These are phyloP conservation scores for Capniomyces stellatus DNA, from an alignment of 371 early-diverging fungal species.

Conservation along the genomic window DNA sequence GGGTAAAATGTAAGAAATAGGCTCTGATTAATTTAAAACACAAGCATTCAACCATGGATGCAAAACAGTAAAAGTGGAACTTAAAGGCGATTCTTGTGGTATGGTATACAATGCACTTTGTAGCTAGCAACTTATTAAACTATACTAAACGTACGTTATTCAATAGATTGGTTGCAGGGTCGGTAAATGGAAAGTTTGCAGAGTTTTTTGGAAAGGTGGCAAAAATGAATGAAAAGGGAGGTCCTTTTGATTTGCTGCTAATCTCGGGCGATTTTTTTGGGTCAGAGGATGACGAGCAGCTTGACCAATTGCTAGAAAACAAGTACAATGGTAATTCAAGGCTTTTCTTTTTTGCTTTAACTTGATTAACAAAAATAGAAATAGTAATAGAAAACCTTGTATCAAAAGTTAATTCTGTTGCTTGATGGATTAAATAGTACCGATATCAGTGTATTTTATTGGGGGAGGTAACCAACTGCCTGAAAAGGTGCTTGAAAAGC, in stretches of 20 bases:
- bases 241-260: slow-evolving; percentile 66
- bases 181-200: slow-evolving; percentile 41
- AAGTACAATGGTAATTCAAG: too few relatives aligned
- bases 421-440: slow-evolving; percentile 40
- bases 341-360: too few relatives aligned
- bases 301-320: too few relatives aligned
- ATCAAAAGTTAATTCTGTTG: slow-evolving; percentile 21
- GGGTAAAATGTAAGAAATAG: too few relatives aligned
- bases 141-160: not conserved
- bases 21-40: too few relatives aligned
- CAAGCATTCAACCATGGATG: too few relatives aligned
- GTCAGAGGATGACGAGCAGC: slow-evolving; percentile 19
- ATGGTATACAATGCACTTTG: too few relatives aligned
- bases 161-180: slow-evolving; percentile 38
- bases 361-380: too few relatives aligned
- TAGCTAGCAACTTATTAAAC: too few relatives aligned
- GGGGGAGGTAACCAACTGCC: slow-evolving; percentile 43
- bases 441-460: slow-evolving; percentile 58
- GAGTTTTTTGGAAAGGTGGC: slow-evolving; percentile 45
- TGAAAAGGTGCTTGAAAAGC: slow-evolving; percentile 27
- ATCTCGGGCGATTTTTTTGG: slow-evolving; percentile 67
- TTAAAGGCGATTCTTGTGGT: too few relatives aligned
- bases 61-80: too few relatives aligned
- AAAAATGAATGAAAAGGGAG: slow-evolving; percentile 55
- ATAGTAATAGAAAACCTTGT: slow-evolving; percentile 5